Evolutionary conservation across 306 rosid genomes (phyloP).

Genomic region (Dicorynia guianensis): DNA sequence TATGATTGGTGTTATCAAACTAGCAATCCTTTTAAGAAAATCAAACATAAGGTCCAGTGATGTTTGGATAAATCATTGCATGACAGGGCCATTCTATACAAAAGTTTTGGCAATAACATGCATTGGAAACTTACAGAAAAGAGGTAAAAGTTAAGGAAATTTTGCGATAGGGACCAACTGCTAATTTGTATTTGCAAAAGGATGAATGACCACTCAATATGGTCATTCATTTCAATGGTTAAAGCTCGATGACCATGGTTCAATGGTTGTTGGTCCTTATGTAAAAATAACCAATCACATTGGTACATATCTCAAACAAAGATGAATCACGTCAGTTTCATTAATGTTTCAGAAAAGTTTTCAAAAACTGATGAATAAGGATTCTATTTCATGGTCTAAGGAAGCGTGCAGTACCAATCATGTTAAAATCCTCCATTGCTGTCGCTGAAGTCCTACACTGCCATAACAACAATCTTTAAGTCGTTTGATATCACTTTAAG

Average conservation of each 20-base stretch:
- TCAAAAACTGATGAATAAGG: conserved; percentile 6
- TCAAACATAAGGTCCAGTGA: conserved; percentile 1
- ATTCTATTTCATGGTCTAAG: conserved; percentile 28
- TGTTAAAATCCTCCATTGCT: conserved; percentile 57
- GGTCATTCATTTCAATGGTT: too few species aligned
- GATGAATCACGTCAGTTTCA: conserved; percentile 10
- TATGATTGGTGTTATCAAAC: neutral
- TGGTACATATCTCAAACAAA: neutral
- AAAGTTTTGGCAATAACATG: conserved; percentile 15
- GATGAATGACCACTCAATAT: too few species aligned
- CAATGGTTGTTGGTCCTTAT: too few species aligned
- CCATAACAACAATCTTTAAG: conserved; percentile 42
- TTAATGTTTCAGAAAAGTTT: conserved; percentile 14
- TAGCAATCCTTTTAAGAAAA: conserved; percentile 8
- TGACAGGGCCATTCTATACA: conserved; percentile 33
- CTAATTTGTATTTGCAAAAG: too few species aligned
- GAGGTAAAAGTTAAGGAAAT: neutral
- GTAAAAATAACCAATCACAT: too few species aligned
- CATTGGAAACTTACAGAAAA: neutral
- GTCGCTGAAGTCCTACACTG: conserved; percentile 61
- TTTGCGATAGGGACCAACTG: too few species aligned
- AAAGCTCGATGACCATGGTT: too few species aligned
- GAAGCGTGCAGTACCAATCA: conserved; percentile 56
- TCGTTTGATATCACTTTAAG: conserved; percentile 24
- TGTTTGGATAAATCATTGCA: conserved; percentile 29